Evolutionary conservation across 2,329 filamentous ascomycete species (phyloP), one percentile per base, ranked within the genome.

Genomic region (Clonostachys rosea): DNA sequence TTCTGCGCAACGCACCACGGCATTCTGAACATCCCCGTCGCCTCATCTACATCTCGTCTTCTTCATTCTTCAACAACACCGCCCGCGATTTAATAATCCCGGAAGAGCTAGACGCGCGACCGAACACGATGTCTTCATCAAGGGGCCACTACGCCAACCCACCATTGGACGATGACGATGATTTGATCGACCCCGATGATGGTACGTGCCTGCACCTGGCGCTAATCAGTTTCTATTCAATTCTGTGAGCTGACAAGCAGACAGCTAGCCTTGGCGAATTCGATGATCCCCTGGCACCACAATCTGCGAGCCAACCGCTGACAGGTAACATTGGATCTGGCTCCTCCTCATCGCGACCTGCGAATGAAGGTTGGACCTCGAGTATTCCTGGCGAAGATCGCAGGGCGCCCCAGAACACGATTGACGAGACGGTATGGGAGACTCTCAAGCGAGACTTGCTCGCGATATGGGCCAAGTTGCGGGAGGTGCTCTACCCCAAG

Each of bases 401-500:
- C 47, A 81, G 87, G 53, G 91, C 94, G 14, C 82, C 91, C 8
- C 84, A 86, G 55, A 95, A 95, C 70, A 99, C 94, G 42, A 95
- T 99, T 66, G 94, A 99, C 67, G 94, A 99, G 71, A 86, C 84
- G 2, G 94, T 99, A 39, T 99, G 94, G 94, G 89, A 92, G 40
- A 99, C 94, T n/a, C 75, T 99, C 50, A 89, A 88, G 45, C 86
- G 94, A 56, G 94, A 99, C 66, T 73, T 99, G 54, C 70, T 92
- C 8, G 94, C 91, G 24, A 90, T 97, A 35, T 97, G 94, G 92
- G 88, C 89, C 70, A 99, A 99, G 78, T 90, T 99, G 85, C 86
- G 89, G 66, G 92, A 96, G 74, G 94, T 99, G 37, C 81, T 99
- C 50, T 99, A 90, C 69, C 94, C 94, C 16, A 91, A 91, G 62